Evolutionary conservation across 2,329 filamentous ascomycete species (phyloP).

Genomic region (Fusarium ramigenum): DNA sequence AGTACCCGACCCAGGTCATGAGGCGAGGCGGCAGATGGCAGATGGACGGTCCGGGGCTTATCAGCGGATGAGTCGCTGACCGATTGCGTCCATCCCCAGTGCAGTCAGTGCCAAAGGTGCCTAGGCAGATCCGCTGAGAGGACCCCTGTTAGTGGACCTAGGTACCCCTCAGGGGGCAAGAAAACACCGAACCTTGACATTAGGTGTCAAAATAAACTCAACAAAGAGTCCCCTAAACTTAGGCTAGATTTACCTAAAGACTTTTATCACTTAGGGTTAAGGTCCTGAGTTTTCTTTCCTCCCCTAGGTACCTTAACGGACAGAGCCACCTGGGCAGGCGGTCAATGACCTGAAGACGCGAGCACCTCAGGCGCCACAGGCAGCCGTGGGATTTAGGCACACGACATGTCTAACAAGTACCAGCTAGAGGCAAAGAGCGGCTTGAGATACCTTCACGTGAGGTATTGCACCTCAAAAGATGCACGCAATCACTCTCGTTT

Average conservation of each 20-base stretch:
- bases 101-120: constrained; percentile 16
- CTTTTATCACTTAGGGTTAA: too few relatives aligned
- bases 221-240: too few relatives aligned
- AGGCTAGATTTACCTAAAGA: too few relatives aligned
- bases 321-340: constrained; percentile 27
- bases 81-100: constrained; percentile 32
- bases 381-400: constrained; percentile 31
- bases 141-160: constrained; percentile 30
- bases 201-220: too few relatives aligned
- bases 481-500: constrained; percentile 12
- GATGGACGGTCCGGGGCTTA: constrained; percentile 40
- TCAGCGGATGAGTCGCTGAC: constrained; percentile 42
- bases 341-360: constrained; percentile 27
- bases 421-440: background rate
- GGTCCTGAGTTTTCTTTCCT: too few relatives aligned
- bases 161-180: background rate
- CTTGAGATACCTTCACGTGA: constrained; percentile 34
- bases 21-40: constrained; percentile 40
- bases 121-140: constrained; percentile 35
- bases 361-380: constrained; percentile 29
- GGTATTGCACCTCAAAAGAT: constrained; percentile 11
- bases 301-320: constrained; percentile 20
- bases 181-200: too few relatives aligned
- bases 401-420: constrained; percentile 28
- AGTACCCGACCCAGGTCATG: constrained; percentile 38